Base-by-base conservation (phyloP, 129 eudicot species). In the Silybum marianum region DNA sequence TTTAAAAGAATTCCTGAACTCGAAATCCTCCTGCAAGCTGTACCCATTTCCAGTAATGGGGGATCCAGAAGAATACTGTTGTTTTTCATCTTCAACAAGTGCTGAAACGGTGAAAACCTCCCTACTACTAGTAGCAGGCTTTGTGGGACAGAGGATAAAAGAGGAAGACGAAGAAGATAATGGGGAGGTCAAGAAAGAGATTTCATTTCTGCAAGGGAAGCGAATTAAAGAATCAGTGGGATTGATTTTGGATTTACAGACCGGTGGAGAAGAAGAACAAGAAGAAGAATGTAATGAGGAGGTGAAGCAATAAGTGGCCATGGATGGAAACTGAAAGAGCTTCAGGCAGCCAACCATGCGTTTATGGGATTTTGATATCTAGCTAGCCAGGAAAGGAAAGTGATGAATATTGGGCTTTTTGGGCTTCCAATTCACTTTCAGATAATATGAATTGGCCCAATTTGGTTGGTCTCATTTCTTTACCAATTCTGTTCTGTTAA, bases 281-380 rank as follows among this genome's bases (percentile, higher is more conserved):
- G 78, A 72, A 24, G 83, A 28, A 48, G 80, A 79, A 58, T 67
- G 81, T 34, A 44, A 21, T 7, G 86, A 70, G 34, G 84, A 30
- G 24, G 84, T 79, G 60, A 84, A 74, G 87, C 84, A 84, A 74
- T 71, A 75, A 48, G 87, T 74, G 63, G 81, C 84, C 87, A 84
- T 84, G 71, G 21, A 25, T 73, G 83, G 84, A 81, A 82, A 36
- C 72, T 68, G 76, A 18, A 75, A 23, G 58, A 82, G 81, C 73
- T 73, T 73, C 73, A 60, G 21, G 28, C 24, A 73, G 73, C 71
- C 72, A 72, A 63, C 65, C 78, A 58, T 58, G 63, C 1, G 79
- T 73, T 39, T 54, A 78, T 65, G 83, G 39, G 38, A 51, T 70
- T 51, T 34, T 80, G 40, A 54, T 72, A 24, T 10, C 38, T 8